These are phyloP conservation scores for Penicillium herquei DNA, from an alignment of 495 filamentous ascomycete species.

Conservation along the genomic window DNA sequence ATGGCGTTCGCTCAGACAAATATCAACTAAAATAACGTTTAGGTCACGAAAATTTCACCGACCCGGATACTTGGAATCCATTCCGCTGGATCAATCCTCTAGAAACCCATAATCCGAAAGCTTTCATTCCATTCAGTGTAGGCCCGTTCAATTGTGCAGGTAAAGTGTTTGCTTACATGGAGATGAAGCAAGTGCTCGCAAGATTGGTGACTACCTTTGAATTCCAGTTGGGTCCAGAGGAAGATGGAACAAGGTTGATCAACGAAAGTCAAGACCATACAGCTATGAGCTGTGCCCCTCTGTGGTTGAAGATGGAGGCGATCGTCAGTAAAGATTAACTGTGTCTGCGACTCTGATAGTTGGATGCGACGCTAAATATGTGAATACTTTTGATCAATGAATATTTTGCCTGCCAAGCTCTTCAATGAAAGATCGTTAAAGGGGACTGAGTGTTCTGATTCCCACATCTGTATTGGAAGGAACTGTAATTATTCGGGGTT, in stretches of 20 bases:
- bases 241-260: not conserved
- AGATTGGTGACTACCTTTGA: constrained; percentile 4
- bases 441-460: too few species aligned
- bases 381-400: too few species aligned
- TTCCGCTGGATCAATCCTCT: not conserved
- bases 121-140: constrained; percentile 5
- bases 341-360: too few species aligned
- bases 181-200: constrained; percentile 4
- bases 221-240: not conserved
- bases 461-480: too few species aligned
- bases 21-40: not conserved
- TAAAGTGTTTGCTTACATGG: constrained; percentile 5
- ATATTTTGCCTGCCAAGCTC: too few species aligned
- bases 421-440: too few species aligned
- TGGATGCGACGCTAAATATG: too few species aligned
- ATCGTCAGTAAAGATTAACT: not conserved
- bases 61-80: constrained; percentile 2
- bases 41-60: constrained; percentile 3
- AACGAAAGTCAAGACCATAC: constrained; percentile 3
- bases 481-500: too few species aligned
- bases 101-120: constrained; percentile 4
- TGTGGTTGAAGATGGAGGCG: not conserved
- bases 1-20: not conserved
- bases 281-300: not conserved
- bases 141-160: constrained; percentile 5